Percentiles rank a stretch among this genome's conserved stretches.
Conservation (phyloP, 176 grass and related monocot species). For the Tillandsia fasciculata region DNA sequence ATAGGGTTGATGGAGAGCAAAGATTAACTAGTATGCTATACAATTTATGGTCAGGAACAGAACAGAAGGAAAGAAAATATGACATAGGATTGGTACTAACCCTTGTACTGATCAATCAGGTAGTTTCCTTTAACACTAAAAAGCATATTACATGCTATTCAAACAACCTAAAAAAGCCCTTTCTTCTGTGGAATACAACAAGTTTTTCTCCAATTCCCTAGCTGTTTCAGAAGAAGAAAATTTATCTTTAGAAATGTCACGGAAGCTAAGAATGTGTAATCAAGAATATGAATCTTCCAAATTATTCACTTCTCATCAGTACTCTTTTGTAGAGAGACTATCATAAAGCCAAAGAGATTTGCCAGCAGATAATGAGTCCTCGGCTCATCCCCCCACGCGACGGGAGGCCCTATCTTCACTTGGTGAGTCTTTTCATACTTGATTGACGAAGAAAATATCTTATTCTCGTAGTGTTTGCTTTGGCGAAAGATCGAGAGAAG, state of each 20-base stretch:
- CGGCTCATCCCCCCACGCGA: slow-evolving; percentile 14
- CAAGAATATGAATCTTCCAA: neutral
- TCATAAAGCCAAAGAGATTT: slow-evolving; percentile 37
- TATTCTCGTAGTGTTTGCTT: too few relatives aligned
- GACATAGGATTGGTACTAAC: slow-evolving; percentile 35
- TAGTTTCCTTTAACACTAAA: neutral
- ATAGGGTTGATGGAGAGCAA: neutral
- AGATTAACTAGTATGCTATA: slow-evolving; percentile 33
- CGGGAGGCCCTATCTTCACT: slow-evolving; percentile 34
- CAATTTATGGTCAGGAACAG: slow-evolving; percentile 21
- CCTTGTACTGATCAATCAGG: slow-evolving; percentile 52
- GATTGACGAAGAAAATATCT: neutral
- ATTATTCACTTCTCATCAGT: too few relatives aligned
- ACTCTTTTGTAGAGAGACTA: slow-evolving; percentile 34
- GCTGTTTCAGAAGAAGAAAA: too few relatives aligned
- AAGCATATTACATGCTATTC: too few relatives aligned
- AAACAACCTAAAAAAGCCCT: too few relatives aligned
- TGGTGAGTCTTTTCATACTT: slow-evolving; percentile 22
- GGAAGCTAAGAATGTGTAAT: neutral
- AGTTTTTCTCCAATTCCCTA: too few relatives aligned
- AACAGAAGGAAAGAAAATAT: slow-evolving; percentile 17
- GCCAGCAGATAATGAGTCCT: slow-evolving; percentile 24
- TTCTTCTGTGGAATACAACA: too few relatives aligned
- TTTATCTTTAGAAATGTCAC: neutral
- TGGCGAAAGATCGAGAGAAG: too few relatives aligned